Percentiles rank a stretch among this genome's conserved stretches.
These are phyloP conservation scores for Blepharisma undulans DNA, from an alignment of 169 alveolate genomes.

Conservation along the genomic window DNA sequence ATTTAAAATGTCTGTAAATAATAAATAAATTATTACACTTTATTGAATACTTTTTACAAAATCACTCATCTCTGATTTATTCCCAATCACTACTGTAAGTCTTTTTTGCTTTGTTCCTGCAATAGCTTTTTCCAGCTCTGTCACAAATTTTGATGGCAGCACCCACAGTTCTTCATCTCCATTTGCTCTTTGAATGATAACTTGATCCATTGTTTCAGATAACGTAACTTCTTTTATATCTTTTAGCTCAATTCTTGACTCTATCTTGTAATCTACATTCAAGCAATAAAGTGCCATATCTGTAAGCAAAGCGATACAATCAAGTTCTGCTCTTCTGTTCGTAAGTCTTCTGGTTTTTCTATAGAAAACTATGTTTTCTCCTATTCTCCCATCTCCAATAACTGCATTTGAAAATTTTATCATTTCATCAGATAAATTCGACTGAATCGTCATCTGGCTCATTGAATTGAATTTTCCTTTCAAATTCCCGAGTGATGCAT, in stretches of 20 bases:
- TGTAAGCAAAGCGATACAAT: background rate
- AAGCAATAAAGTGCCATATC: background rate
- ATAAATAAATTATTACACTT: background rate
- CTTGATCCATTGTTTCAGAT: background rate
- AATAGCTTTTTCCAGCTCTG: constrained; percentile 1
- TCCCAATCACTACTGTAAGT: background rate
- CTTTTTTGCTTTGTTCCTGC: background rate
- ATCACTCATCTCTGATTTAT: background rate
- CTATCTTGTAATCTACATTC: background rate
- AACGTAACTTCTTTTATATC: background rate
- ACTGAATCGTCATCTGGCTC: background rate
- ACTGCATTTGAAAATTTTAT: background rate
- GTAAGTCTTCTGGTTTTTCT: background rate
- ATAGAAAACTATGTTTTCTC: background rate
- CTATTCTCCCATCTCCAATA: background rate
- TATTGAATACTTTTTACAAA: background rate
- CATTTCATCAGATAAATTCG: background rate
- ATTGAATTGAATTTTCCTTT: background rate
- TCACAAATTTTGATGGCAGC: background rate
- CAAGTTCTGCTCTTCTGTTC: background rate
- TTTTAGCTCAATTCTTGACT: background rate
- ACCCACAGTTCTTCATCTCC: constrained; percentile 8
- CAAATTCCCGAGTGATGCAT: background rate
- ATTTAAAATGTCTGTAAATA: too few species aligned
- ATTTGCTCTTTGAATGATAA: background rate